Conservation (phyloP, 352 stramenopile species). For the Phytophthora litchii region DNA sequence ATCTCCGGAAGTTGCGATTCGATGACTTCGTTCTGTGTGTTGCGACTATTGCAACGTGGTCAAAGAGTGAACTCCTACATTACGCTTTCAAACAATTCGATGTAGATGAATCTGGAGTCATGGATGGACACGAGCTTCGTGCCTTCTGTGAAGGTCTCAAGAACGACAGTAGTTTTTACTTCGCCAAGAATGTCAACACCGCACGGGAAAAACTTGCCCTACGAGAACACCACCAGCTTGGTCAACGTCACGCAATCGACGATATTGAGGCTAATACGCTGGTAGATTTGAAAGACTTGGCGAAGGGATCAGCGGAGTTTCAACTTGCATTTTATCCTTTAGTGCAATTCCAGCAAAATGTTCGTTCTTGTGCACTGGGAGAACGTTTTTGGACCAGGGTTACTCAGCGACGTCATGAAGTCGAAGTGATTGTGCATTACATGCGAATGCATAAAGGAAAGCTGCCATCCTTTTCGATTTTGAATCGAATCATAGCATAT, state of each 20-base stretch:
- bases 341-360: conserved; percentile 67
- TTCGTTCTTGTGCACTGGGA: conserved; percentile 49
- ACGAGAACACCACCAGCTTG: conserved; percentile 11
- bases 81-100: conserved; percentile 79
- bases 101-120: conserved; percentile 62
- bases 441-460: conserved; percentile 64
- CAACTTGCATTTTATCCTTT: conserved; percentile 73
- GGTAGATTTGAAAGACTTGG: conserved; percentile 61
- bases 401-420: conserved; percentile 40
- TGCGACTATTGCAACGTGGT: conserved; percentile 53
- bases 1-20: conserved; percentile 48
- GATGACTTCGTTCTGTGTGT: conserved; percentile 70
- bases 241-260: conserved; percentile 2
- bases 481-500: conserved; percentile 36
- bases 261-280: conserved; percentile 41
- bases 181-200: conserved; percentile 63
- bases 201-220: conserved; percentile 55
- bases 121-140: conserved; percentile 59
- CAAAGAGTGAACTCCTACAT: conserved; percentile 57
- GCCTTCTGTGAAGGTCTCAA: conserved; percentile 65
- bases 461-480: conserved; percentile 48
- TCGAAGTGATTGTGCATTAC: conserved; percentile 64
- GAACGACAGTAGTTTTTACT: conserved; percentile 66
- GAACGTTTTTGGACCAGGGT: conserved; percentile 56
- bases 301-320: conserved; percentile 60